These are phyloP conservation scores for Arthrinium phaeospermum DNA, from an alignment of 2,329 filamentous ascomycete genomes.

Conservation along the genomic window DNA sequence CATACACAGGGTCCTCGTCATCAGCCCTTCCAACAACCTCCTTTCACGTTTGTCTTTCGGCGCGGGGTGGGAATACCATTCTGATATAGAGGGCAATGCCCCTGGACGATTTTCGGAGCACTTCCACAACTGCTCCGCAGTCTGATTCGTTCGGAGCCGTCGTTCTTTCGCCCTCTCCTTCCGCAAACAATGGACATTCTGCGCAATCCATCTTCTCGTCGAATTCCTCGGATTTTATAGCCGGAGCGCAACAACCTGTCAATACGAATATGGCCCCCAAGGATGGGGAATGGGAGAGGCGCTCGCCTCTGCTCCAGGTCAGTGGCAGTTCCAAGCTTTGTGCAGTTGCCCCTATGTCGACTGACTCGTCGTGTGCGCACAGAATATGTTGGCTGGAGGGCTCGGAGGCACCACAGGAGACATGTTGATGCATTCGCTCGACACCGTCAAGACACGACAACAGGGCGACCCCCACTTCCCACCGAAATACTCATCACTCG, in stretches of 20 bases:
- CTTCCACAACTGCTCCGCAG: slow-evolving; percentile 11
- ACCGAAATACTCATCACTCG: slow-evolving; percentile 89
- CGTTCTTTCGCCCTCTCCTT: neutral
- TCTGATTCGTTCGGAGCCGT: slow-evolving; percentile 11
- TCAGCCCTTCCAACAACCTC: slow-evolving; percentile 1
- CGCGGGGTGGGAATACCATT: slow-evolving; percentile 1
- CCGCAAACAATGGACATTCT: slow-evolving; percentile 43
- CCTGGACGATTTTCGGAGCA: slow-evolving; percentile 50
- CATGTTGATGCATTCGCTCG: slow-evolving; percentile 97
- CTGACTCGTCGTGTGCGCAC: slow-evolving; percentile 26
- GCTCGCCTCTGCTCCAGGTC: slow-evolving; percentile 70
- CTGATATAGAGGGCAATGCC: slow-evolving; percentile 53
- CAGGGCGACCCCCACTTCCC: slow-evolving; percentile 95
- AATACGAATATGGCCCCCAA: slow-evolving; percentile 38
- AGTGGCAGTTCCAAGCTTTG: slow-evolving; percentile 36
- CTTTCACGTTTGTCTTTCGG: slow-evolving; percentile 1
- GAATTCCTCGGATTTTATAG: slow-evolving; percentile 33
- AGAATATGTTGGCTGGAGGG: slow-evolving; percentile 96
- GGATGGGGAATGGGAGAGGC: slow-evolving; percentile 55
- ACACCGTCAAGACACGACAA: slow-evolving; percentile 97
- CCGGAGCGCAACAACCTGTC: slow-evolving; percentile 26
- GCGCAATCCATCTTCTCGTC: slow-evolving; percentile 35
- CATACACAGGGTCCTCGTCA: slow-evolving; percentile 2
- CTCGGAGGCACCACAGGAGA: slow-evolving; percentile 92
- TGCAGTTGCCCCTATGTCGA: neutral